phyloP scores from a whole-genome alignment of 2,329 filamentous ascomycete genomes.

The Cryphonectria naterciae region DNA sequence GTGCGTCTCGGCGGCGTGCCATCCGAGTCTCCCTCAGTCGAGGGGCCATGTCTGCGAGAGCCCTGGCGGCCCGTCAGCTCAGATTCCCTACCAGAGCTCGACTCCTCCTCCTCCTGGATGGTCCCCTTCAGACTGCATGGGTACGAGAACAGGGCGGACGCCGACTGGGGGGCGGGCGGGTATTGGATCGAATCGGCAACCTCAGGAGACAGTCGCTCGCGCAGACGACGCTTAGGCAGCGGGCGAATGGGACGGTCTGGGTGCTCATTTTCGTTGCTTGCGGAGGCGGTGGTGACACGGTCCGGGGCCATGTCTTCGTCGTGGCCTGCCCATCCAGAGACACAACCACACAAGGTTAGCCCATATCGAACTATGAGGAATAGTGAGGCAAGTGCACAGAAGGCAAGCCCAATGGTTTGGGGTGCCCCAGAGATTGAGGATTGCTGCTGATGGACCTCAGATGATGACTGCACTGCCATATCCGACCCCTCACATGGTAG shows the following conservation, averaged over 20 bases:
- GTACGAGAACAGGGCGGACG: conserved; percentile 77
- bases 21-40: conserved; percentile 66
- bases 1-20: conserved; percentile 46
- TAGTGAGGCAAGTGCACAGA: conserved; percentile 15
- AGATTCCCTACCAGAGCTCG: conserved; percentile 40
- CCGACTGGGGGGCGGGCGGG: conserved; percentile 73
- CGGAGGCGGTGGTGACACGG: conserved; percentile 69
- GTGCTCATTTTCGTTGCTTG: conserved; percentile 48
- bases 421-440: neutral
- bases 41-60: conserved; percentile 56
- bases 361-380: conserved; percentile 30
- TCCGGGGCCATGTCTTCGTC: conserved; percentile 68
- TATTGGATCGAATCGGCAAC: conserved; percentile 82
- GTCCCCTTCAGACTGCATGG: conserved; percentile 58
- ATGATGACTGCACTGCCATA: neutral
- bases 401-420: conserved; percentile 13
- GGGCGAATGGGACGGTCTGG: conserved; percentile 92
- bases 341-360: conserved; percentile 38
- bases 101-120: conserved; percentile 45
- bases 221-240: conserved; percentile 84
- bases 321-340: conserved; percentile 43
- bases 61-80: conserved; percentile 41
- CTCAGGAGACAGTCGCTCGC: conserved; percentile 84
- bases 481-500: neutral
- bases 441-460: conserved; percentile 2